Base-by-base conservation (phyloP, 208 protist species). In the Acanthamoeba royreba region DNA sequence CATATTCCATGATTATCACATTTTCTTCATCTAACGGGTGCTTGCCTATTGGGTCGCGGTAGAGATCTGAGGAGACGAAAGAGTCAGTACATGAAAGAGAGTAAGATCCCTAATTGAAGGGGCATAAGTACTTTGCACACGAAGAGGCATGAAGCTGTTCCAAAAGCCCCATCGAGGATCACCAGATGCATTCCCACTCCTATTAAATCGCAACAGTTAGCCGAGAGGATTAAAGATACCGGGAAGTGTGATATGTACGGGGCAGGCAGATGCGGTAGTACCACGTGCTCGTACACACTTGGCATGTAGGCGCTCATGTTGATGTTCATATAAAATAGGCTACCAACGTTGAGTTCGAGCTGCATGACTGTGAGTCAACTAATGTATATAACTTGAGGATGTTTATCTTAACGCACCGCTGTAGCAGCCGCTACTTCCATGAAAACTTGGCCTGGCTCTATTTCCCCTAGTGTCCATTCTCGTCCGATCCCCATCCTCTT, bases 1-100 rank as follows among this genome's bases (percentile, higher is more conserved):
- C 45, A 35, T 92, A 92, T 33, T 92, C 86, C 86, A 92, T 92
- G 13, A 92, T 92, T 22, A 92, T 74, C 33, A 52, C 40, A 33
- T 92, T 92, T 28, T 63, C 55, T 28, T 92, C 47, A 38, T 53
- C 45, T n/a, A 88, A 43, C 45, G 47, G 45, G 33, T 88, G 79
- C 79, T 88, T 88, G 15, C 79, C 79, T 4, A 61, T 38, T 8
- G 66, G 66, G 38, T 79, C 66, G 8, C 38, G 28, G n/a, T 79
- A 79, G 22, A 79, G 40, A 7, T 19, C 66, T 79, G 49, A n/a
- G n/a, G n/a, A n/a, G n/a, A n/a, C n/a, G n/a, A 11, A 63, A 19
- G 33, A n/a, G 0, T 63, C 19, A n/a, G 5, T 63, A 35, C 22
- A 31, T 69, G 0, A 31, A n/a, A 5, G 55, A 31, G 22, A 0